Percentiles rank a stretch among this genome's conserved stretches.
Evolutionary conservation across 2,329 filamentous ascomycete genomes (phyloP).

Genomic region (Xylaria sp.): DNA sequence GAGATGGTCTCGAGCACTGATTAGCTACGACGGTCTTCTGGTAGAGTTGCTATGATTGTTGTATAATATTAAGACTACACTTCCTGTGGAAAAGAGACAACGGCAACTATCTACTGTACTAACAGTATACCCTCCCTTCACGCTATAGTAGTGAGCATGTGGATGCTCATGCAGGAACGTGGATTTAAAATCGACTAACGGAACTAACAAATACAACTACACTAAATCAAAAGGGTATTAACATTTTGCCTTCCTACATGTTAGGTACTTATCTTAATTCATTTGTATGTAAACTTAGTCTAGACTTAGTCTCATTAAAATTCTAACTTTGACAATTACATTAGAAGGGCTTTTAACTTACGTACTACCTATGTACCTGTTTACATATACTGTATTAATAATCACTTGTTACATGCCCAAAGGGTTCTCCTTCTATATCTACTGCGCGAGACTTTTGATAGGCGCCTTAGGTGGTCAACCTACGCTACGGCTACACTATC

Average conservation of each 20-base stretch:
- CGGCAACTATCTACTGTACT: not conserved
- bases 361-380: no score
- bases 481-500: not conserved
- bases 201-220: not conserved
- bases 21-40: no score
- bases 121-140: not conserved
- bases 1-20: no score
- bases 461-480: not conserved
- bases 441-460: not conserved
- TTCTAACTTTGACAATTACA: no score
- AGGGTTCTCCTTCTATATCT: not conserved
- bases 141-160: not conserved
- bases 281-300: not conserved
- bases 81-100: no score
- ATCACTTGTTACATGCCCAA: not conserved
- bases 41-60: no score
- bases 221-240: no score
- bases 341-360: no score
- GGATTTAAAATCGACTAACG: not conserved
- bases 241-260: no score
- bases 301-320: no score
- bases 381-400: no score
- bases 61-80: no score
- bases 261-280: not conserved
- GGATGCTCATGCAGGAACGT: constrained; percentile 27